Evolutionary conservation across 1,139 yeast species (phyloP), one percentile per base, ranked within the genome.

Genomic region (Kodamaea ohmeri): DNA sequence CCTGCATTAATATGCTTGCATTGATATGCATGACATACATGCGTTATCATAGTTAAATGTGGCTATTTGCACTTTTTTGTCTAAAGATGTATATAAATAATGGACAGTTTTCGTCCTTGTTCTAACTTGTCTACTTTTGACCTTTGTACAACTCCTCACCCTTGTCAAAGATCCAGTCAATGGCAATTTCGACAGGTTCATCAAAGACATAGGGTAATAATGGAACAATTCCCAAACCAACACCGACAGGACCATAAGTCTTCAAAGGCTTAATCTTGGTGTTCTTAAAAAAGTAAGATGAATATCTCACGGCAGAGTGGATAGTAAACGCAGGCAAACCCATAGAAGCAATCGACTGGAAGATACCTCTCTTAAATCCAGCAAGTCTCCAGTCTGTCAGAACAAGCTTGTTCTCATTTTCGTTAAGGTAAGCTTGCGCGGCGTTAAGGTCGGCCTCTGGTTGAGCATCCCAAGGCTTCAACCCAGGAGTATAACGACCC

Each of bases 241-340:
- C 49, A 9, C 75, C 86, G 20, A 85, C 92, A 0, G 95, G 95
- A 1, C 92, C 94, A 58, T 76, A 84, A 1, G 78, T 69, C 51
- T 72, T 73, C 44, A 83, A 44, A 2, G 60, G 42, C 45, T 60
- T 61, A 31, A 50, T 43, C 6, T 53, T 49, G 12, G 71, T 58
- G 53, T 73, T 80, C 49, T 76, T 74, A 56, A 78, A 73, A 28
- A 80, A 60, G 21, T 60, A 49, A 2, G 87, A 80, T 1, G 89
- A 77, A 55, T 83, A 83, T 51, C 83, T 71, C 32, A 86, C 95
- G 2, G 88, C 73, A 8, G 84, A 72, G 58, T 86, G 95, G 52
- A 86, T 86, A 4, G 95, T 86, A 57, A 85, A 80, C 1, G 95
- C 95, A 4, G 95, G 95, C 37, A 86, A 70, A 9, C 87, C 94